phyloP scores from a whole-genome alignment of 225 moss, liverwort and hornwort species.

The Thuidium tamariscinum region DNA sequence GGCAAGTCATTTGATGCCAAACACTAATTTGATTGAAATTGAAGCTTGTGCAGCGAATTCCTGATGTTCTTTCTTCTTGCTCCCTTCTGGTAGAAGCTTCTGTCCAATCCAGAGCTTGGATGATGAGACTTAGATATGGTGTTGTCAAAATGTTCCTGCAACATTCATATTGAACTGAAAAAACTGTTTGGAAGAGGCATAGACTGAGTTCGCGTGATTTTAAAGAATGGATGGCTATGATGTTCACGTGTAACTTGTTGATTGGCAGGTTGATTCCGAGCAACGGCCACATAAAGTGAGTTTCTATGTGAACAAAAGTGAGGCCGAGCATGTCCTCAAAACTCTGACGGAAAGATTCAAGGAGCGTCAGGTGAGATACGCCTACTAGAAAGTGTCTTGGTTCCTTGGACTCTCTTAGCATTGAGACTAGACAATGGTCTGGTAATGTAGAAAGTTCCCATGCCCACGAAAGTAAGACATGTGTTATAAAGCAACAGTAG shows the following conservation, averaged over 20 bases:
- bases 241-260: not conserved
- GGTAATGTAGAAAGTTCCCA: not conserved
- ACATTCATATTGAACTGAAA: not conserved
- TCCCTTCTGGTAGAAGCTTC: not conserved
- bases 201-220: not conserved
- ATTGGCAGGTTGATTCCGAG: conserved; percentile 72
- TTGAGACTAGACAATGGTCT: not conserved
- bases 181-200: not conserved
- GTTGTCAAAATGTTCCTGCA: not conserved
- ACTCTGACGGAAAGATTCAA: conserved; percentile 46
- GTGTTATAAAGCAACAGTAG: too few species aligned
- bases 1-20: not conserved
- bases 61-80: not conserved
- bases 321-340: conserved; percentile 47
- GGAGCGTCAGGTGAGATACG: conserved; percentile 54
- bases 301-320: conserved; percentile 62
- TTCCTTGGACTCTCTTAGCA: not conserved
- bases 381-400: not conserved
- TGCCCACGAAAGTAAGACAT: not conserved
- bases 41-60: not conserved
- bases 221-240: not conserved
- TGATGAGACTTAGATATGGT: not conserved
- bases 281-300: conserved; percentile 94
- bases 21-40: not conserved
- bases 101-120: not conserved